Conservation (phyloP, 1,284 basidiomycete species). For the Cryptococcus sp. region DNA sequence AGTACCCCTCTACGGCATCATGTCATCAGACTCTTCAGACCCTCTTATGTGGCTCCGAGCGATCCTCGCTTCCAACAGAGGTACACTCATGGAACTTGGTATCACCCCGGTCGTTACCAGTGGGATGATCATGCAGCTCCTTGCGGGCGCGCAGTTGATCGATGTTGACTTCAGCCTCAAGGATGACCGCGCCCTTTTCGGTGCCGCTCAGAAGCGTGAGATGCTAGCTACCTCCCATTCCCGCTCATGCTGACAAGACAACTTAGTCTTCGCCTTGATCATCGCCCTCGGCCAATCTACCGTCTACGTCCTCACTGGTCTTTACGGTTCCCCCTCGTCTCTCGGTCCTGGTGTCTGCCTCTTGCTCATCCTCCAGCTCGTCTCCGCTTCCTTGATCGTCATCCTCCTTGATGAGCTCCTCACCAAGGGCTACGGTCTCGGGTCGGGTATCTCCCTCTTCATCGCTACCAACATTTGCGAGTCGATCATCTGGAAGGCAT, state of each 20-base stretch:
- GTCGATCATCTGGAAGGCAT: conserved; percentile 98
- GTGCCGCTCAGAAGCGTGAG: conserved; percentile 94
- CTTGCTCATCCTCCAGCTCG: conserved; percentile 91
- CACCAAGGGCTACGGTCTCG: conserved; percentile 98
- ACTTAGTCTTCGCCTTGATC: conserved; percentile 88
- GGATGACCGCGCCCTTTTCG: conserved; percentile 94
- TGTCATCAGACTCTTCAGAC: conserved; percentile 96
- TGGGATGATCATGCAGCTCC: conserved; percentile 99
- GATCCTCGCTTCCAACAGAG: conserved; percentile 96
- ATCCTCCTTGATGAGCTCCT: conserved; percentile 98
- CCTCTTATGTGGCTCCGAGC: conserved; percentile 99
- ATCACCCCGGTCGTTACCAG: conserved; percentile 96
- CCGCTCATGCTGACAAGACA: conserved; percentile 9
- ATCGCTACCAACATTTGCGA: conserved; percentile 99
- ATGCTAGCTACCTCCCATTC: conserved; percentile 24
- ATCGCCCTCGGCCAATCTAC: conserved; percentile 96
- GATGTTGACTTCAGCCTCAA: conserved; percentile 97
- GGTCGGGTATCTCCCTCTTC: conserved; percentile 97
- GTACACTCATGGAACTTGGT: conserved; percentile 98
- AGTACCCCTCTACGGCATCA: conserved; percentile 95
- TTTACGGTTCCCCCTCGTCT: conserved; percentile 91
- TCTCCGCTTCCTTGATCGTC: conserved; percentile 92
- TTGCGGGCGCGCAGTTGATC: conserved; percentile 95
- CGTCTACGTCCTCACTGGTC: conserved; percentile 94
- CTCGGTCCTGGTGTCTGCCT: conserved; percentile 95